These are phyloP conservation scores for Tetrahymena thermophila DNA, from an alignment of 73 alveolate genomes.

Conservation along the genomic window DNA sequence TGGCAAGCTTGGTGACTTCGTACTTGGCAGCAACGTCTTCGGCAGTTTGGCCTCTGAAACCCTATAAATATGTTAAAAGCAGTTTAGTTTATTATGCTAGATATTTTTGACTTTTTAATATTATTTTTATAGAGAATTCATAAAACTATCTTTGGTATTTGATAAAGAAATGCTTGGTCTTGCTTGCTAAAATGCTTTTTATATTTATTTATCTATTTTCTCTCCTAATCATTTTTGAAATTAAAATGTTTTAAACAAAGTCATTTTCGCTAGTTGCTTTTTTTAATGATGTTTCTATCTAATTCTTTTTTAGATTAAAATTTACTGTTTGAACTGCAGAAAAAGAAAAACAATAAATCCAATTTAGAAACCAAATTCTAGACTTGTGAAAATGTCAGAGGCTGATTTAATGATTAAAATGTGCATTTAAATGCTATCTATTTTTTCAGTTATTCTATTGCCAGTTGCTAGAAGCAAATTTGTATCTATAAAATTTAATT, in stretches of 20 bases:
- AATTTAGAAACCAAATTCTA: neutral
- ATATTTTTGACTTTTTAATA: neutral
- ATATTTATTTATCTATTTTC: neutral
- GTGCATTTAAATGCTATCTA: neutral
- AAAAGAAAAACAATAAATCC: neutral
- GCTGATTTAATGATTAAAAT: neutral
- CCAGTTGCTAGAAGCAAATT: neutral
- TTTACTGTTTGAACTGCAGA: neutral
- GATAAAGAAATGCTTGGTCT: neutral
- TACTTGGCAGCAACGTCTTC: slow-evolving; percentile 40
- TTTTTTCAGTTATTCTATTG: neutral
- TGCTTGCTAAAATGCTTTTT: neutral
- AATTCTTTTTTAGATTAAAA: neutral
- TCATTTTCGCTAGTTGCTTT: neutral
- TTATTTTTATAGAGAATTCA: neutral
- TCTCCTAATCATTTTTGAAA: neutral
- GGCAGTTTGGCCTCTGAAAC: slow-evolving; percentile 37
- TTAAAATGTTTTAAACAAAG: neutral
- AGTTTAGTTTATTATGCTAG: neutral
- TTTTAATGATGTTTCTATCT: neutral
- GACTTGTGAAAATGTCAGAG: neutral
- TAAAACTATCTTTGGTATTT: neutral
- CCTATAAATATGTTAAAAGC: neutral
- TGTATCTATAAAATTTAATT: neutral
- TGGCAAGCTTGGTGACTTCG: slow-evolving; percentile 58